Percentiles rank a stretch among this genome's conserved stretches.
These are phyloP conservation scores for Warburgia ugandensis DNA, from an alignment of 164 flowering plant genomes.

Conservation along the genomic window DNA sequence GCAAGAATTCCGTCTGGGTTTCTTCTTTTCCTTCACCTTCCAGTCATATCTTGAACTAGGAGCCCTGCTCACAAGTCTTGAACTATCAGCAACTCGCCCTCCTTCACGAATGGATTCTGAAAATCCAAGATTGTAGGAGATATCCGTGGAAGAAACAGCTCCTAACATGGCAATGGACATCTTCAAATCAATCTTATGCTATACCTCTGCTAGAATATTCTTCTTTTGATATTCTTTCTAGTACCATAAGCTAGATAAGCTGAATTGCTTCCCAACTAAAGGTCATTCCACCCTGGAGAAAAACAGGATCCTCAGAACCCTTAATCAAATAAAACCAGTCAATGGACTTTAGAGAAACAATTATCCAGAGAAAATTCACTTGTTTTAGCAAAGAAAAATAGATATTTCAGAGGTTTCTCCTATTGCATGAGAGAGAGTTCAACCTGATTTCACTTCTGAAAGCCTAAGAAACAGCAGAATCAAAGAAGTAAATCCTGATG, in stretches of 20 bases:
- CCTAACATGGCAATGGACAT: constrained; percentile 18
- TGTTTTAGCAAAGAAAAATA: too few species aligned
- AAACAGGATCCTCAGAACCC: neutral
- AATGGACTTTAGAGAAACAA: neutral
- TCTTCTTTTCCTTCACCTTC: constrained; percentile 21
- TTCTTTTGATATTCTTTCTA: constrained; percentile 1
- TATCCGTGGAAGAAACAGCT: constrained; percentile 32
- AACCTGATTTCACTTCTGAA: too few species aligned
- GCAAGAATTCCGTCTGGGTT: constrained; percentile 18
- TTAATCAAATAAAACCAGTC: neutral
- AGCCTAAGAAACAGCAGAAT: too few species aligned
- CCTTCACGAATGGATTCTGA: constrained; percentile 23
- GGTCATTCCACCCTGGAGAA: too few species aligned
- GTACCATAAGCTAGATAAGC: neutral
- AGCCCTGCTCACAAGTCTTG: constrained; percentile 15
- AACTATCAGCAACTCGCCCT: constrained; percentile 13
- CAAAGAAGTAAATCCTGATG: too few species aligned
- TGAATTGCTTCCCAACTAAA: too few species aligned
- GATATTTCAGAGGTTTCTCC: neutral
- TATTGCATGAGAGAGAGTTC: neutral
- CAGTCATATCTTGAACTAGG: constrained; percentile 9
- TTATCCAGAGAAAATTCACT: neutral
- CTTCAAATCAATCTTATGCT: neutral
- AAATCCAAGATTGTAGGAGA: constrained; percentile 25
- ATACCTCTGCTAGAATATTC: neutral